phyloP scores from a whole-genome alignment of 495 filamentous ascomycete species.

The Penicillium ucsense region DNA sequence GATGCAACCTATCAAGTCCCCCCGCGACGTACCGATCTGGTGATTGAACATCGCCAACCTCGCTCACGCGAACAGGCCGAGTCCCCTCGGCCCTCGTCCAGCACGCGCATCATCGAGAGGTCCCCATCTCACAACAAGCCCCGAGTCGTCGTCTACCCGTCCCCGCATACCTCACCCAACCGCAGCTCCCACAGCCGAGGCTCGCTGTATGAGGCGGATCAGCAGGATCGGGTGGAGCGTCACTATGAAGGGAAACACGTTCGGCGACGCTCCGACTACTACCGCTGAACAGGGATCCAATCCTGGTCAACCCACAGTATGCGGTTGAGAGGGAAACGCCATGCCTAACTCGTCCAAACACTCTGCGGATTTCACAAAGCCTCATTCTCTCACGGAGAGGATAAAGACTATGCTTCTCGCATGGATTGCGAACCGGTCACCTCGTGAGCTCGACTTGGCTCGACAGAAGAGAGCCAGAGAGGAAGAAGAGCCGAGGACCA shows the following conservation, averaged over 20 bases:
- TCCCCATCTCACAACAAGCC: conserved; percentile 12
- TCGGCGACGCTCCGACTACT: conserved; percentile 20
- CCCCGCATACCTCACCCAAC: conserved; percentile 17
- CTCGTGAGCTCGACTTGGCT: not conserved
- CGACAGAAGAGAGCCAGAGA: too few species aligned
- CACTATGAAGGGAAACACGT: conserved; percentile 21
- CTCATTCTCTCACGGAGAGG: conserved; percentile 3
- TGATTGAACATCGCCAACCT: conserved; percentile 10
- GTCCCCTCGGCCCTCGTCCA: conserved; percentile 3
- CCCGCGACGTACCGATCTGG: conserved; percentile 16
- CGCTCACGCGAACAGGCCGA: conserved; percentile 12
- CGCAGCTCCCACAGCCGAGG: conserved; percentile 31
- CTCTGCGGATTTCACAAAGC: not conserved
- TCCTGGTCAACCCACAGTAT: not conserved
- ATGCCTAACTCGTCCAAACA: not conserved
- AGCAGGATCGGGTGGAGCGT: conserved; percentile 29
- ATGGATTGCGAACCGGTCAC: conserved; percentile 10
- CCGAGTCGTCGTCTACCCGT: conserved; percentile 30
- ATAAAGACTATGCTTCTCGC: conserved; percentile 9
- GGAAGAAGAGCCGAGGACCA: too few species aligned
- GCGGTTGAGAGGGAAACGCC: not conserved
- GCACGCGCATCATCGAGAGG: conserved; percentile 30
- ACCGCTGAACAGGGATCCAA: conserved; percentile 16
- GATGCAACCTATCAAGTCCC: conserved; percentile 31
- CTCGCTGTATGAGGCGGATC: conserved; percentile 32